phyloP scores from a whole-genome alignment of 805 yeast genomes.

The Saccharomycopsis javanensis region DNA sequence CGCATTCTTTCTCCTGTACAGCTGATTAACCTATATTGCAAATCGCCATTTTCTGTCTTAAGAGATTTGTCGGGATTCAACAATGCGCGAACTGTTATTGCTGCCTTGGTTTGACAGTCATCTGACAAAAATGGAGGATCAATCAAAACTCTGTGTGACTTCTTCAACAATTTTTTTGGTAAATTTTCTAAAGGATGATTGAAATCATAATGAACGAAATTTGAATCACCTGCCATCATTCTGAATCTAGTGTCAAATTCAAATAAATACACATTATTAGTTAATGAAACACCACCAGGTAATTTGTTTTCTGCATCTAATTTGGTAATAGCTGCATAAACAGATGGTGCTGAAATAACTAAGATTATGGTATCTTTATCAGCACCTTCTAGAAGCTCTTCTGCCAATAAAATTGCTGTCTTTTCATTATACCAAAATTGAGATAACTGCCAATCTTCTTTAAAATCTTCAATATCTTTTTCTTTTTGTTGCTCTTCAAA shows the following conservation, averaged over 20 bases:
- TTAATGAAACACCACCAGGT: constrained; percentile 32
- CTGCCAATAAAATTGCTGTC: constrained; percentile 61
- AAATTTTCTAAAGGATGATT: constrained; percentile 49
- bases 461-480: constrained; percentile 60
- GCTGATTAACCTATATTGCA: constrained; percentile 45
- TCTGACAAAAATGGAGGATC: constrained; percentile 86
- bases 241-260: constrained; percentile 76
- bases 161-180: constrained; percentile 45
- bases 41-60: constrained; percentile 29
- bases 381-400: constrained; percentile 69
- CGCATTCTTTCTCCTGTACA: constrained; percentile 90
- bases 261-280: constrained; percentile 58
- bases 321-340: constrained; percentile 68
- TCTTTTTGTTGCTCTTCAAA: constrained; percentile 25
- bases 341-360: constrained; percentile 85
- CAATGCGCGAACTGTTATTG: constrained; percentile 53
- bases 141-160: constrained; percentile 61
- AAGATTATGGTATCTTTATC: constrained; percentile 61
- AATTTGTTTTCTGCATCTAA: constrained; percentile 33
- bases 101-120: constrained; percentile 68
- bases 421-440: constrained; percentile 82
- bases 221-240: constrained; percentile 54
- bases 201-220: constrained; percentile 70
- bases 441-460: constrained; percentile 91
- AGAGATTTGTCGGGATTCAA: constrained; percentile 23